A percentile compares a stretch with the other conserved stretches of the same genome.
Evolutionary conservation across 805 yeast species (phyloP).

Genomic region (Jamesozyma spencerorum): DNA sequence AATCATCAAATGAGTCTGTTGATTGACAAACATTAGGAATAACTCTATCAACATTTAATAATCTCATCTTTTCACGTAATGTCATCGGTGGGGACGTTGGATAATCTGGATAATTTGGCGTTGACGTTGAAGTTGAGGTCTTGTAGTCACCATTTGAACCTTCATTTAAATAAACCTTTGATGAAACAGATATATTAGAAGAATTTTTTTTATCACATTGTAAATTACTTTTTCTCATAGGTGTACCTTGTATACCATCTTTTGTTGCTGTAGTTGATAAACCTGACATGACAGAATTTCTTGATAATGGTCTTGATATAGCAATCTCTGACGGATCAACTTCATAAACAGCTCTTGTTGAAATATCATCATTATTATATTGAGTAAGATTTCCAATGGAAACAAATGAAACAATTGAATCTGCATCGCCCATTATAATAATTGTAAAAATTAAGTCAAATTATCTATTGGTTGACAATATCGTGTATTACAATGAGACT

Average conservation of each 20-base stretch:
- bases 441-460: too few relatives aligned
- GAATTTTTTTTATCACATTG: slow-evolving; percentile 27
- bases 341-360: slow-evolving; percentile 18
- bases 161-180: not conserved
- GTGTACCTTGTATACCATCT: slow-evolving; percentile 62
- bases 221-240: slow-evolving; percentile 39
- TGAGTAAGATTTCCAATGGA: slow-evolving; percentile 7
- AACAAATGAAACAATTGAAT: slow-evolving; percentile 16
- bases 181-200: not conserved
- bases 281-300: slow-evolving; percentile 56
- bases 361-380: slow-evolving; percentile 12
- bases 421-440: slow-evolving; percentile 9
- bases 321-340: slow-evolving; percentile 17
- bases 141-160: slow-evolving; percentile 2
- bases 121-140: slow-evolving; percentile 4
- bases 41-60: slow-evolving; percentile 30
- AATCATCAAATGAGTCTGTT: slow-evolving; percentile 2
- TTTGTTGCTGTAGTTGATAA: slow-evolving; percentile 67
- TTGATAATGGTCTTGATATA: slow-evolving; percentile 49
- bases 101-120: slow-evolving; percentile 13
- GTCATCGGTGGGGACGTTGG: slow-evolving; percentile 35
- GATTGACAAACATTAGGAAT: not conserved
- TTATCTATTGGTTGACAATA: too few relatives aligned
- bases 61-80: slow-evolving; percentile 36
- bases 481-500: too few relatives aligned